Conservation (phyloP, 2,329 filamentous ascomycete species). For the Alternaria alternata region DNA sequence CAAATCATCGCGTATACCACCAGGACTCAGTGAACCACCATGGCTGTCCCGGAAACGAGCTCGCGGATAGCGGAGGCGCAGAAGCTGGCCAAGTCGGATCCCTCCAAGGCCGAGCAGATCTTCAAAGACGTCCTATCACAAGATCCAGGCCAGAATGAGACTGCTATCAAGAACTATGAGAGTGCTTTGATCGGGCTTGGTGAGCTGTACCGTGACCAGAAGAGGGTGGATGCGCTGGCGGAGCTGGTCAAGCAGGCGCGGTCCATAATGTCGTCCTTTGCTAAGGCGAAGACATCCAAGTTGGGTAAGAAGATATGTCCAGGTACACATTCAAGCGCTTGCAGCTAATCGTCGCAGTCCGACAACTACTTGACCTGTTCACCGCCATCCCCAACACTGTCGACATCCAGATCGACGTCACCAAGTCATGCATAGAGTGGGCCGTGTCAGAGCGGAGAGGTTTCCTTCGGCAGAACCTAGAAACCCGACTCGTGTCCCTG, state of each 20-base stretch:
- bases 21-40: slow-evolving; percentile 22
- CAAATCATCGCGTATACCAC: background rate
- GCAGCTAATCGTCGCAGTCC: slow-evolving; percentile 66
- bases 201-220: slow-evolving; percentile 90
- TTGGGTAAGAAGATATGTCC: slow-evolving; percentile 71
- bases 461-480: slow-evolving; percentile 97
- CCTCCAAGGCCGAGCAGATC: slow-evolving; percentile 82
- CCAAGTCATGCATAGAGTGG: slow-evolving; percentile 99
- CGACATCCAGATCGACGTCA: slow-evolving; percentile 93
- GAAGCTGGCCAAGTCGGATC: slow-evolving; percentile 80
- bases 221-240: slow-evolving; percentile 83
- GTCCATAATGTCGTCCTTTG: slow-evolving; percentile 91
- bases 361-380: slow-evolving; percentile 95
- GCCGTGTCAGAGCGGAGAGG: slow-evolving; percentile 91
- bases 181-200: slow-evolving; percentile 85
- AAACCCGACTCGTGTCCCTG: slow-evolving; percentile 90
- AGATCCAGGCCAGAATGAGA: slow-evolving; percentile 83
- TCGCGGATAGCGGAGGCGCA: slow-evolving; percentile 87
- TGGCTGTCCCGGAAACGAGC: slow-evolving; percentile 58
- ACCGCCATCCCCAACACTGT: slow-evolving; percentile 90
- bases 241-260: slow-evolving; percentile 90
- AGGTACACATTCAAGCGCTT: no score
- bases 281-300: slow-evolving; percentile 98
- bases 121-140: slow-evolving; percentile 91
- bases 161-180: slow-evolving; percentile 91